Evolutionary conservation across 176 grass and related monocot species (phyloP), one percentile per base, ranked within the genome.

Genomic region (Lolium perenne): DNA sequence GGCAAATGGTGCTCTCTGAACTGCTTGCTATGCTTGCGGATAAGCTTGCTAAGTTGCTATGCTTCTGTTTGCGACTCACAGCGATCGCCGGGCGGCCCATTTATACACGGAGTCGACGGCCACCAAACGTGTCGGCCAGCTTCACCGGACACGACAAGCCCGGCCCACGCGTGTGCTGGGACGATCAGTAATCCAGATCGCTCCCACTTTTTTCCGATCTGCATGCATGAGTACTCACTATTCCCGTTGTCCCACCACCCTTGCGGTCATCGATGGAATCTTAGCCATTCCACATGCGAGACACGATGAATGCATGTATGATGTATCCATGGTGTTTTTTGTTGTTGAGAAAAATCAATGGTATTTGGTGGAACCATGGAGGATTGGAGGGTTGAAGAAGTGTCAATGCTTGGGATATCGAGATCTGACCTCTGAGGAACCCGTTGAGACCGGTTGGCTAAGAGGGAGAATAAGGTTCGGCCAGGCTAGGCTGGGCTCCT

Each of bases 31-130:
- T 35, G 32, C 32, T 35, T 35, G 32, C 32, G 32, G 32, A 35
- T 35, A 2, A 35, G 32, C 32, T 35, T 61, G 35, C 38, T 60
- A 3, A 20, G 32, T 35, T 71, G 40, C 10, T 71, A 21, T 29
- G 41, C 53, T 57, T 41, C 3, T 1, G 7, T 32, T 21, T 18
- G 25, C 25, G 41, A 11, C 26, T 0, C 25, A 5, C 35, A 21
- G 1, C 61, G 11, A 88, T 49, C 50, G 15, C 38, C 23, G 12
- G 5, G 23, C 0, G 38, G 8, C 25, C 51, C 0, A 61, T 88
- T 88, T 88, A 88, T 84, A 78, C 74, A 79, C 65, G 55, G 6
- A 64, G 64, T 62, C 29, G 10, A 59, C 35, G n/a, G 45, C 11
- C 43, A 62, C 43, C 77, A 12, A 20, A 60, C 66, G 26, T 65